Base-by-base conservation (phyloP, 768 basidiomycete species). In the Thelephora ganbajun region DNA sequence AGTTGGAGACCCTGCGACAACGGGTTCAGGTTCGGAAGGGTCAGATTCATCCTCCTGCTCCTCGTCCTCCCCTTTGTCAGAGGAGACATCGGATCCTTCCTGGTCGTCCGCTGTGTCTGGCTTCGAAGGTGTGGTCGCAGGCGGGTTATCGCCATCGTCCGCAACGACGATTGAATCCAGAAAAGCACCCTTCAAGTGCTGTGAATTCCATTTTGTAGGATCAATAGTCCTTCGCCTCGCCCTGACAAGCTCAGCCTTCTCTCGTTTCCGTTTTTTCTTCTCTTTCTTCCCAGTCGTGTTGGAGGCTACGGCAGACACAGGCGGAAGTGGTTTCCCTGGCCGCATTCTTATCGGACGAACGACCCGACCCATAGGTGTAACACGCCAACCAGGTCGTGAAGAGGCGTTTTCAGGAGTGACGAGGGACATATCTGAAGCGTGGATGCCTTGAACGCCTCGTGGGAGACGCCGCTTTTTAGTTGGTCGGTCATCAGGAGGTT, bases 271-370 rank as follows among this genome's bases (percentile, higher is more conserved):
- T 47, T 58, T 59, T 14, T 43, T 49, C 37, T 16, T 52, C 12
- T 33, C 45, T 12, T 50, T 52, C 11, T 48, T 18, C 12, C 30
- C 19, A 36, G 33, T 44, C 1, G 36, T 44, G 2, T 54, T 51
- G 7, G 59, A 60, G 5, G 58, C 61, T 30, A 4, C 5, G 26
- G 26, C 26, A 30, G 26, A 30, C 26, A 30, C 26, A 30, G 26
- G 26, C 12, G 67, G 66, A 1, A 91, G 61, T 2, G 86, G 84
- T 35, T 69, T 72, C 7, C 57, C 62, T 3, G 89, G 87, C 3
- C 85, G 72, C 74, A 86, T 85, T 35, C 76, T 71, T 53, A 85
- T 65, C 2, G 82, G 79, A 2, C 72, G 69, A 5, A 87, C 66
- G 13, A 86, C 63, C 11, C 83, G 72, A 0, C 81, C 80, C 2